phyloP scores from a whole-genome alignment of 2,329 filamentous ascomycete species.

The Rutstroemia sydowiana region DNA sequence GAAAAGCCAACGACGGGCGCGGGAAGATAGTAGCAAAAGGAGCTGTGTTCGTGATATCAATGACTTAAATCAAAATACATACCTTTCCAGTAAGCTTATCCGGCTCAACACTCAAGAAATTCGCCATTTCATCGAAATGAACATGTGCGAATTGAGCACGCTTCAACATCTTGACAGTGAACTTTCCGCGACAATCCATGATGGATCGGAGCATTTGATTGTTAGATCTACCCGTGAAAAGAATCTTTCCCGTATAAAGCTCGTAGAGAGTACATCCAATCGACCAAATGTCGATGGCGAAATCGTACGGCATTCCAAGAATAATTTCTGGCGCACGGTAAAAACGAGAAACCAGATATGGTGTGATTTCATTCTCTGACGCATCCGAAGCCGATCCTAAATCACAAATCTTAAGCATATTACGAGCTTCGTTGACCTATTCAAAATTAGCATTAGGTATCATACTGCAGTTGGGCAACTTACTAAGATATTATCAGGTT shows the following conservation, averaged over 20 bases:
- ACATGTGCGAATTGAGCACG: conserved; percentile 67
- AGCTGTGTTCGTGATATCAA: no score
- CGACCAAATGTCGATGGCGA: conserved; percentile 94
- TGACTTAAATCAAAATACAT: no score
- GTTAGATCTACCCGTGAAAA: conserved; percentile 92
- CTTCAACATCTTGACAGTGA: conserved; percentile 82
- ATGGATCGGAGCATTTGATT: conserved; percentile 97
- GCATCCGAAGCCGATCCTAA: conserved; percentile 91
- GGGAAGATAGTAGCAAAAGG: no score
- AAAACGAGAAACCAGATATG: conserved; percentile 93
- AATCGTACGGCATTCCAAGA: conserved; percentile 91
- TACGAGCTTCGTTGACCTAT: conserved; percentile 70
- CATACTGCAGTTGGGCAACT: conserved; percentile 4
- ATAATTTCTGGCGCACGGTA: conserved; percentile 97
- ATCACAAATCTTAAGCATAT: conserved; percentile 88
- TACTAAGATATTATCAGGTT: conserved; percentile 87
- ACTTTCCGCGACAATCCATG: conserved; percentile 91
- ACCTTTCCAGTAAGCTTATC: conserved; percentile 84
- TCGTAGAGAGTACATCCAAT: conserved; percentile 97
- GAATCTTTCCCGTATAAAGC: conserved; percentile 92
- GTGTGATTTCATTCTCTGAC: conserved; percentile 84
- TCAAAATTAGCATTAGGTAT: conserved; percentile 13
- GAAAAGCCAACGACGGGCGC: no score
- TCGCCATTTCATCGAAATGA: conserved; percentile 79
- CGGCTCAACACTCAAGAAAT: conserved; percentile 77